These are phyloP conservation scores for Fusarium bactridioides DNA, from an alignment of 2,329 filamentous ascomycete genomes.

Conservation along the genomic window DNA sequence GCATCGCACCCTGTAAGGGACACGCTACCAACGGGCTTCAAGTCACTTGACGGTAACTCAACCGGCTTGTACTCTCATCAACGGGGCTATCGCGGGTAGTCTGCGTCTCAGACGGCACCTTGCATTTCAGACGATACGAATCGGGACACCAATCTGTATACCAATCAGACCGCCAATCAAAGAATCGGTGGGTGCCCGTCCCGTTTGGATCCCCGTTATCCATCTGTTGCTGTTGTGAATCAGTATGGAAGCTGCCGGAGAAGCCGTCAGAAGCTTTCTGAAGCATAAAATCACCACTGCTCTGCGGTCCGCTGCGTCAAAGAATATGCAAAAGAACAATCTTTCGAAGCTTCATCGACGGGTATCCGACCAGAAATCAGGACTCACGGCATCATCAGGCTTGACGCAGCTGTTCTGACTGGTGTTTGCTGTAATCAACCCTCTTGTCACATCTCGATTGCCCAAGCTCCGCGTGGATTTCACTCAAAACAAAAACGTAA, in stretches of 20 bases:
- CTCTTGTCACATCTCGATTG: slow-evolving; percentile 36
- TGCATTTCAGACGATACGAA: slow-evolving; percentile 42
- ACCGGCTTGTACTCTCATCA: slow-evolving; percentile 37
- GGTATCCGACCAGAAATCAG: slow-evolving; percentile 24
- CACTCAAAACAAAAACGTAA: slow-evolving; percentile 21
- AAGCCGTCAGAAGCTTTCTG: slow-evolving; percentile 19
- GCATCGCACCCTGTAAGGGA: slow-evolving; percentile 36
- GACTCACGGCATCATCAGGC: slow-evolving; percentile 17
- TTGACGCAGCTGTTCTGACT: slow-evolving; percentile 18
- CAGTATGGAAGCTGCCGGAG: slow-evolving; percentile 31
- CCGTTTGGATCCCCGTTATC: slow-evolving; percentile 34
- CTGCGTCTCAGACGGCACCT: slow-evolving; percentile 43
- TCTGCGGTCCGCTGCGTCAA: slow-evolving; percentile 27
- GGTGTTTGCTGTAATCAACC: slow-evolving; percentile 26
- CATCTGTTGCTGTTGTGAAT: slow-evolving; percentile 25
- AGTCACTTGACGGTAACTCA: slow-evolving; percentile 38
- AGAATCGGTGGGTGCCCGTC: slow-evolving; percentile 17
- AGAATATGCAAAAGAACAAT: slow-evolving; percentile 34
- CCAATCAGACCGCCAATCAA: slow-evolving; percentile 32
- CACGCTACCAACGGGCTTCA: slow-evolving; percentile 37
- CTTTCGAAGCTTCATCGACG: slow-evolving; percentile 33
- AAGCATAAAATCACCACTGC: slow-evolving; percentile 34
- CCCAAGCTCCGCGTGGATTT: slow-evolving; percentile 18
- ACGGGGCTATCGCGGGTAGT: slow-evolving; percentile 39
- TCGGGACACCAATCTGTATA: slow-evolving; percentile 31